Evolutionary conservation across 2,329 filamentous ascomycete species (phyloP).

Genomic region (Fusarium sp.): DNA sequence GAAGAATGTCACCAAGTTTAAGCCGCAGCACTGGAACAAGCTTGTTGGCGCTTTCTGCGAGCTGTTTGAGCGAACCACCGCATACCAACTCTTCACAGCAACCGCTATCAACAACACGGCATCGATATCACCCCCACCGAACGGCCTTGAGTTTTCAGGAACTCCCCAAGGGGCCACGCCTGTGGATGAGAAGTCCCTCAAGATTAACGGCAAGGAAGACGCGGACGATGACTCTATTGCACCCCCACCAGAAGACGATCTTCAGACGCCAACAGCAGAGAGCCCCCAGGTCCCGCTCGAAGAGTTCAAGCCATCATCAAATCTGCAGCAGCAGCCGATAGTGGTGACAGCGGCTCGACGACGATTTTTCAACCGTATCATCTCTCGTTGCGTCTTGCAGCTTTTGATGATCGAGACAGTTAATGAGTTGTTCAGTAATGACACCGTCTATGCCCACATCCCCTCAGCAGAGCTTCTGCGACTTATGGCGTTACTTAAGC

Average conservation of each 20-base stretch:
- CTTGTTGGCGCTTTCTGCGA: conserved; percentile 97
- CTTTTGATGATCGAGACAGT: conserved; percentile 99
- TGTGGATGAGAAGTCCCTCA: conserved; percentile 70
- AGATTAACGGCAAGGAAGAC: conserved; percentile 70
- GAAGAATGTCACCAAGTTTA: conserved; percentile 96
- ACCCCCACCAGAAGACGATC: conserved; percentile 53
- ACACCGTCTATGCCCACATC: conserved; percentile 93
- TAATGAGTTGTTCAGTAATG: conserved; percentile 97
- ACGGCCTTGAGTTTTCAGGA: conserved; percentile 66
- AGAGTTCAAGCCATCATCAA: conserved; percentile 86
- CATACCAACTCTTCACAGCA: conserved; percentile 95
- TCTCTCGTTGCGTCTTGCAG: conserved; percentile 97
- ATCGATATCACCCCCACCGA: conserved; percentile 66
- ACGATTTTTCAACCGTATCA: conserved; percentile 99
- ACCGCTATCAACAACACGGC: conserved; percentile 69
- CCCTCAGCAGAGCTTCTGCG: conserved; percentile 90
- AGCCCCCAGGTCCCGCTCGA: conserved; percentile 73
- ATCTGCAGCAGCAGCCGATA: conserved; percentile 87
- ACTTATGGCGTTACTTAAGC: conserved; percentile 94
- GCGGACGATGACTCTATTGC: conserved; percentile 56
- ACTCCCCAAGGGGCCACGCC: conserved; percentile 57
- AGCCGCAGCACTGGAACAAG: conserved; percentile 88
- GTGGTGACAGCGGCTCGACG: conserved; percentile 93
- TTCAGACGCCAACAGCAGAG: conserved; percentile 52
- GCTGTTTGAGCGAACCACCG: conserved; percentile 93